Evolutionary conservation across 169 alveolate genomes (phyloP).

Genomic region (Plasmodium malariae): DNA sequence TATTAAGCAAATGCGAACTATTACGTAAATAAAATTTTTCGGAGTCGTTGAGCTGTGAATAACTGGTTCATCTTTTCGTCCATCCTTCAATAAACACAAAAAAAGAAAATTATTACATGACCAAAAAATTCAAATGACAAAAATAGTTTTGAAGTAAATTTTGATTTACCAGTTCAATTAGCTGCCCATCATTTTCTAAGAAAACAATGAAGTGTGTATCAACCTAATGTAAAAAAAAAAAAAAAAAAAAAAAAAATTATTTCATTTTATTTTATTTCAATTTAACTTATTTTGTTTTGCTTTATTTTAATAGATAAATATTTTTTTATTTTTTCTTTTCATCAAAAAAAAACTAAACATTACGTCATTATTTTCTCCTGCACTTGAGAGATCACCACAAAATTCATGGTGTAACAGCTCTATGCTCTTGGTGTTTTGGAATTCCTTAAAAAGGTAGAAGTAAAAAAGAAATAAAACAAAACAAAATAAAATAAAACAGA

Average conservation of each 20-base stretch:
- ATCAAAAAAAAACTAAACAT: neutral
- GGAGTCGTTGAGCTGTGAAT: constrained; percentile 31
- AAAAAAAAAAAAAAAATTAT: neutral
- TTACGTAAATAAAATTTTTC: constrained; percentile 34
- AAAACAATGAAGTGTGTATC: constrained; percentile 69
- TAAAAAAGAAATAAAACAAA: neutral
- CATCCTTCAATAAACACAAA: constrained; percentile 26
- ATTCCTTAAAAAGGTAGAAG: constrained; percentile 27
- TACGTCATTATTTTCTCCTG: constrained; percentile 35
- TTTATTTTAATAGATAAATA: too few relatives aligned
- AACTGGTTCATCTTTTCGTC: constrained; percentile 44
- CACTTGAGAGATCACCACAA: constrained; percentile 6
- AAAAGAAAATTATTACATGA: neutral
- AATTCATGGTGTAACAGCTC: constrained; percentile 46
- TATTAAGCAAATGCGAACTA: neutral
- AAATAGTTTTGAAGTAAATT: neutral
- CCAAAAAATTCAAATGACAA: neutral
- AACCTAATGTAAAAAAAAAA: constrained; percentile 10
- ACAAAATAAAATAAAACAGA: neutral
- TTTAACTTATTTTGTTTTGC: too few relatives aligned
- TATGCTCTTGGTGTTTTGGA: constrained; percentile 27
- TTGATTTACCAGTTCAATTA: constrained; percentile 37
- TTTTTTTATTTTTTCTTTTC: neutral
- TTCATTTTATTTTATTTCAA: neutral
- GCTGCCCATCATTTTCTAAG: constrained; percentile 23